Evolutionary conservation across 1,284 basidiomycete genomes (phyloP), one percentile per base, ranked within the genome.

Genomic region (Chalciporus sp.): DNA sequence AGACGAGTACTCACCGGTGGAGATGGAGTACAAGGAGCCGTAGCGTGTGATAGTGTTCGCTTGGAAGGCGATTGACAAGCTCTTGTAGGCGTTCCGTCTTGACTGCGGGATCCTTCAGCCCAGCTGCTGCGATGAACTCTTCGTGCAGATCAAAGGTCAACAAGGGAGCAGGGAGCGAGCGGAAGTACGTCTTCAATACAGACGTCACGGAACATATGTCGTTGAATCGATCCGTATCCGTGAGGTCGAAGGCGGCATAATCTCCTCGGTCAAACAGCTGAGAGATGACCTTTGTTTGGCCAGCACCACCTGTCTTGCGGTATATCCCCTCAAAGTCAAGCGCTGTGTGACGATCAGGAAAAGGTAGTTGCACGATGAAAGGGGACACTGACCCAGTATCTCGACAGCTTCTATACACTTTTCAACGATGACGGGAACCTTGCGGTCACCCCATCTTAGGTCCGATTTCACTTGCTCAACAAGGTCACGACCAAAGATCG

Each of bases 121-220:
- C 83, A 61, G 90, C 81, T 19, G 92, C 88, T 31, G 80, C 71
- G 59, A 95, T 88, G 68, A 98, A 96, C 64, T 88, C 85, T 62
- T 97, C 94, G 63, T 99, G 95, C 20, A 98, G 80, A 55, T 90
- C 89, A 67, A 87, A 93, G 0, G 97, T 98, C 58, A 98, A 77
- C 39, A 99, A 77, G 2, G 97, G 97, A 54, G 90, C 83, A 2
- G 96, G 96, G 35, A 99, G 76, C 43, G 86, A 82, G 43, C 96
- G 86, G 83, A 99, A 94, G 75, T 98, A 99, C 41, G 90, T 93
- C 80, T 99, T 99, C 64, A 99, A 81, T 39, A 97, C 95, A 19
- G 94, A 96, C 0, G 97, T 99, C 63, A 98, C 87, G 55, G 94
- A 94, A 68, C 92, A 95, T 52, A 99, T 93, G 70, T 99, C 97